Conservation (phyloP, 2,329 filamentous ascomycete genomes). For the Tolypocladium guangdongense region DNA sequence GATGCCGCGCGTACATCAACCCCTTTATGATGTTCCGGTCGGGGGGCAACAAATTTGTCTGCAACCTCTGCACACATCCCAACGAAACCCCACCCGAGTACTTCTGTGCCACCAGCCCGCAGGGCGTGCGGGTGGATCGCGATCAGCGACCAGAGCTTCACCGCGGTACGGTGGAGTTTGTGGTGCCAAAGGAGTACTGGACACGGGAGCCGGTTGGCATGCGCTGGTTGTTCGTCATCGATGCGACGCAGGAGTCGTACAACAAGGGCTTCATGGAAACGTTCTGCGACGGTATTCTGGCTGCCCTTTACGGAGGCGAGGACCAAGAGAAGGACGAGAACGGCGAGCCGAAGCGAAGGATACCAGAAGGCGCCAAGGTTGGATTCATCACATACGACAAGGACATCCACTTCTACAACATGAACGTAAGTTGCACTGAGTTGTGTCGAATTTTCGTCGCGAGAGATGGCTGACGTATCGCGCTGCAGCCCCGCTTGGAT, state of each 20-base stretch:
- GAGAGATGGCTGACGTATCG: constrained; percentile 8
- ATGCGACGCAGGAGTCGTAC: constrained; percentile 83
- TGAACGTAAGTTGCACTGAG: constrained; percentile 51
- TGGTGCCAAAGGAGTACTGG: constrained; percentile 98
- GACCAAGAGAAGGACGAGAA: constrained; percentile 37
- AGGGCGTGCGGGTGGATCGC: constrained; percentile 78
- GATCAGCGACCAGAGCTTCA: constrained; percentile 82
- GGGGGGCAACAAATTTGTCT: constrained; percentile 92
- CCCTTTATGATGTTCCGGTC: constrained; percentile 97
- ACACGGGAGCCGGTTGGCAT: constrained; percentile 84
- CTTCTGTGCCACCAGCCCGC: constrained; percentile 80
- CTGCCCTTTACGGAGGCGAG: constrained; percentile 69
- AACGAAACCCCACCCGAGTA: constrained; percentile 91
- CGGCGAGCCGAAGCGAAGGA: constrained; percentile 39
- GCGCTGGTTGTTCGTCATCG: constrained; percentile 82
- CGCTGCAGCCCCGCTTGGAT: constrained; percentile 54
- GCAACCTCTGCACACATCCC: constrained; percentile 95
- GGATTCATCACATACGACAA: constrained; percentile 95
- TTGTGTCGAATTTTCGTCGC: not conserved
- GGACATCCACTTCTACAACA: constrained; percentile 96
- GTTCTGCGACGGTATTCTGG: constrained; percentile 79
- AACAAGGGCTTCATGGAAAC: constrained; percentile 86
- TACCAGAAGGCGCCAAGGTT: constrained; percentile 75
- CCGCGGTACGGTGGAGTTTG: constrained; percentile 87
- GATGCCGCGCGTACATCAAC: constrained; percentile 95